A percentile compares a stretch with the other conserved stretches of the same genome.
These are phyloP conservation scores for Diplotaxis tenuifolia DNA, from an alignment of 345 rosid genomes.

Conservation along the genomic window DNA sequence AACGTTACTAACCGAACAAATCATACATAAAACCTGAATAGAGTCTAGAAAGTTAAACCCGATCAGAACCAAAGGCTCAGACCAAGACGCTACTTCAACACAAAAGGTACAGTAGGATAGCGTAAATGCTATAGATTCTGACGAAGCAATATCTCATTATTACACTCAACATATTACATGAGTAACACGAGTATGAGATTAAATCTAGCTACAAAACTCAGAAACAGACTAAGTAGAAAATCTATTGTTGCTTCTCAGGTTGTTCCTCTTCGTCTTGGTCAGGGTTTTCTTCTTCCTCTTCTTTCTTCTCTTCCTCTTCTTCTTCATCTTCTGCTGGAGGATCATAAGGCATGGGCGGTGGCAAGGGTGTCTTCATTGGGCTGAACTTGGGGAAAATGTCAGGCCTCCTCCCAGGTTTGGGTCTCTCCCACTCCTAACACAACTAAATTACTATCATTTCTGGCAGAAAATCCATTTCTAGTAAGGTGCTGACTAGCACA, in stretches of 20 bases:
- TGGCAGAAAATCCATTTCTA: not conserved
- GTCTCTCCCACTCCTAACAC: constrained; percentile 73
- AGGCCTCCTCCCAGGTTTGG: constrained; percentile 74
- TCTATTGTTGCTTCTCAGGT: constrained; percentile 41
- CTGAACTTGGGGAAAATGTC: constrained; percentile 76
- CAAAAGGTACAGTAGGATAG: too few species aligned
- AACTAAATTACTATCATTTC: not conserved
- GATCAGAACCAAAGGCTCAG: too few species aligned
- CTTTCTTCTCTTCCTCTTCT: constrained; percentile 69
- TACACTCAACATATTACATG: constrained; percentile 11
- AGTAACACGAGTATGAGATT: constrained; percentile 2
- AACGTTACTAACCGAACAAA: too few species aligned
- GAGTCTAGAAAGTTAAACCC: too few species aligned
- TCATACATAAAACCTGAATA: too few species aligned
- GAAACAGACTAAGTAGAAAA: constrained; percentile 6
- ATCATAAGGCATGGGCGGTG: constrained; percentile 70
- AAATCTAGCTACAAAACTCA: constrained; percentile 26
- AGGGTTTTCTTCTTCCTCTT: constrained; percentile 56
- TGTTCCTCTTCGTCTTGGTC: constrained; percentile 59
- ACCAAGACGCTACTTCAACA: too few species aligned
- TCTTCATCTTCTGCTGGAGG: constrained; percentile 78
- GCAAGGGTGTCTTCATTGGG: constrained; percentile 80
- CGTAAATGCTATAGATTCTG: too few species aligned
- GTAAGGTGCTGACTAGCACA: not conserved
- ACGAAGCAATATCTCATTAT: not conserved